phyloP scores from a whole-genome alignment of 176 grass and related monocot genomes.

The Pontederia crassipes region DNA sequence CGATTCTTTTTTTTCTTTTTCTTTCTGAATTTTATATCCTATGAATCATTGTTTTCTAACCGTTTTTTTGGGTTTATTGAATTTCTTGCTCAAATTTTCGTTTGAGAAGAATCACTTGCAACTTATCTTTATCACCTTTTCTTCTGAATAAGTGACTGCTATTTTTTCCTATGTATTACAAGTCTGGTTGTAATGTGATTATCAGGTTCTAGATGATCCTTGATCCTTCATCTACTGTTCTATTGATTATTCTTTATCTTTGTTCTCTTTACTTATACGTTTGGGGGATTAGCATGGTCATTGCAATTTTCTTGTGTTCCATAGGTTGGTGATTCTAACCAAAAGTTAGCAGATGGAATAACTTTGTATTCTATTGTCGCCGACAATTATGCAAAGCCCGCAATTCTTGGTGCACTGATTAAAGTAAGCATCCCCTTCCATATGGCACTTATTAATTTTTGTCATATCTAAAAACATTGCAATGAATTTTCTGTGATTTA shows the following conservation, averaged over 20 bases:
- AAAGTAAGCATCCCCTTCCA: constrained; percentile 2
- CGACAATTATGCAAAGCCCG: constrained; percentile 60
- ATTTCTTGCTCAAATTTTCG: no score
- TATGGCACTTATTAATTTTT: constrained; percentile 1
- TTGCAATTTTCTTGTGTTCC: background rate
- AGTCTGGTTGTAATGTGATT: no score
- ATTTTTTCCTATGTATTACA: no score
- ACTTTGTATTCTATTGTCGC: constrained; percentile 78
- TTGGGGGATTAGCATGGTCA: background rate
- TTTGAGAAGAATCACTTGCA: no score
- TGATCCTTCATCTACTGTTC: no score
- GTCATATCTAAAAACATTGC: background rate
- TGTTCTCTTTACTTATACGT: background rate
- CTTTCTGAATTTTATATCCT: no score
- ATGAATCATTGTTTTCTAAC: no score
- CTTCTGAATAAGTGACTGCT: no score
- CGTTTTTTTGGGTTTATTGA: no score
- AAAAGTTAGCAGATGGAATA: constrained; percentile 91
- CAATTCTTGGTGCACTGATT: constrained; percentile 66
- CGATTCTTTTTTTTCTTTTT: no score
- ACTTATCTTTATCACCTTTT: no score
- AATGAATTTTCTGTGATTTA: background rate
- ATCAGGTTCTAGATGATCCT: no score
- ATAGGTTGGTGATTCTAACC: constrained; percentile 89
- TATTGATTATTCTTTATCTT: background rate